Evolutionary conservation across 352 stramenopile species (phyloP), one percentile per base, ranked within the genome.

Genomic region (Globisporangium mamillatum): DNA sequence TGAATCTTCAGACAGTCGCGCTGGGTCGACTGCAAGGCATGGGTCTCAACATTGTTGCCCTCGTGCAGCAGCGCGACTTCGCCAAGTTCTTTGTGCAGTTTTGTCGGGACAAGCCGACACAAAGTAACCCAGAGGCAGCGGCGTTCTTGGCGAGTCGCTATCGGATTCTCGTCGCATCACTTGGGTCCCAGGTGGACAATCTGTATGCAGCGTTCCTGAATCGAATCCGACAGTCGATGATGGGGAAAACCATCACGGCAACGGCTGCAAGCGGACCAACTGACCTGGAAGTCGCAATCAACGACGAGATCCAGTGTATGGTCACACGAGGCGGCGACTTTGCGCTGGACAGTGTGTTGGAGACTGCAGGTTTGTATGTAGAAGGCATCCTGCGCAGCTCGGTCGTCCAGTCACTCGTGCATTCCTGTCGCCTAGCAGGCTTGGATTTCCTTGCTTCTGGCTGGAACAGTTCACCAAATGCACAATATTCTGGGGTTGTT

Each of bases 41-140:
- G 50, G 86, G 86, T 4, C 78, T 88, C 34, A 79, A 76, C 63
- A 71, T 86, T 20, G 56, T 68, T 12, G 84, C 84, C 14, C 62
- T 91, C 14, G 73, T 91, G 41, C 84, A 92, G 44, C 84, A 91
- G 63, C 79, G 82, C 22, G 81, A 92, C 65, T 71, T 77, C 18
- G 73, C 74, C 20, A 25, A 72, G 4, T 78, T 85, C 55, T 78
- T 90, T 44, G 75, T 85, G 59, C 72, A 88, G 29, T 79, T 91
- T 46, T 64, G 68, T 38, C 74, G 66, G 24, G 64, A 84, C 34
- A 63, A 72, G n/a, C 4, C 56, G 22, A 52, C 71, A 20, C 66
- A 38, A 46, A 80, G 63, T 34, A 52, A 22, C 18, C 52, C 68
- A 10, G 79, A 80, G 36, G 63, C 54, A 41, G 79, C 77, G 14